phyloP scores from a whole-genome alignment of 2,329 filamentous ascomycete species.

The Stagonosporopsis cucurbitacearum region DNA sequence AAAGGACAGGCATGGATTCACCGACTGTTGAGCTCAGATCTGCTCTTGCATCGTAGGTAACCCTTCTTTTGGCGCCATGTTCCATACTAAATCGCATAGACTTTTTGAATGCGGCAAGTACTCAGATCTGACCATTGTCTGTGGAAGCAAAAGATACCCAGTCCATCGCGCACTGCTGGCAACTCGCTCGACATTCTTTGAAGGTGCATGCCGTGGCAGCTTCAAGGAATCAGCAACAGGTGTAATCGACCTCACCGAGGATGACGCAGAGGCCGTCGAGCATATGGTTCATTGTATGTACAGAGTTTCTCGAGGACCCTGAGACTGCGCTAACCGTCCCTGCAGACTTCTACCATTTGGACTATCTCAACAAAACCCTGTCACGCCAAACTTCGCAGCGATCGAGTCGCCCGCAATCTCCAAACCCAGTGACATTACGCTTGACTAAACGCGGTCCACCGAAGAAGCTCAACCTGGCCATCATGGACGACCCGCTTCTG shows the following conservation, averaged over 20 bases:
- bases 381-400: conserved; percentile 41
- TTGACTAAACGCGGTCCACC: conserved; percentile 22
- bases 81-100: conserved; percentile 43
- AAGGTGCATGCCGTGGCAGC: conserved; percentile 49
- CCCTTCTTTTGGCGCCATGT: not conserved
- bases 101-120: conserved; percentile 51
- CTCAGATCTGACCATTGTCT: conserved; percentile 57
- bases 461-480: conserved; percentile 40
- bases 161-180: conserved; percentile 58
- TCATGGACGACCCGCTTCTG: conserved; percentile 49
- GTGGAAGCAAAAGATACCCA: conserved; percentile 54
- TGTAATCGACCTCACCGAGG: conserved; percentile 49
- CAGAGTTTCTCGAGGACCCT: conserved; percentile 4
- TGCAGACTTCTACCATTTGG: conserved; percentile 51
- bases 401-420: conserved; percentile 32
- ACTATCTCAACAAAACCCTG: conserved; percentile 46
- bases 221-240: conserved; percentile 48
- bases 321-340: conserved; percentile 25
- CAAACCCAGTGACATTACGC: conserved; percentile 24
- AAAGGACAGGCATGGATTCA: conserved; percentile 42
- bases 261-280: conserved; percentile 50
- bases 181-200: conserved; percentile 57
- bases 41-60: conserved; percentile 56
- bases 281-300: conserved; percentile 52
- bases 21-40: conserved; percentile 54